Percentiles rank a stretch among this genome's conserved stretches.
Conservation (phyloP, 192 early-diverging fungal genomes). For the Coemansia sp. region DNA sequence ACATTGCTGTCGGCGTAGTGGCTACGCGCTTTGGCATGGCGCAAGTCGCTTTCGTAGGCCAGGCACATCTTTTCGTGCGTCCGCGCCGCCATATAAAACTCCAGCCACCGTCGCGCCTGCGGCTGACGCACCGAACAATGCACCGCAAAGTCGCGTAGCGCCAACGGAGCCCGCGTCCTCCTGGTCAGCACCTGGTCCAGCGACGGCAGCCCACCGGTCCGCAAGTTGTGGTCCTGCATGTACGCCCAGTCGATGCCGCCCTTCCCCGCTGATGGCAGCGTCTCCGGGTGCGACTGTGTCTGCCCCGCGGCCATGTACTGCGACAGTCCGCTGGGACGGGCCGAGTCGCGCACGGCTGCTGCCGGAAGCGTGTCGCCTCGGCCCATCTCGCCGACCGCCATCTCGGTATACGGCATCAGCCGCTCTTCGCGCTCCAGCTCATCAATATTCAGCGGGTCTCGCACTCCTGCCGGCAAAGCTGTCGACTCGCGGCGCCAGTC, state of each 20-base stretch:
- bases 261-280: too few species aligned
- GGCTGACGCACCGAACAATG: conserved; percentile 50
- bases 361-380: too few species aligned
- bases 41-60: conserved; percentile 45
- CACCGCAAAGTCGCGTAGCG: conserved; percentile 48
- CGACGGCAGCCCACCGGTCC: conserved; percentile 46
- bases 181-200: conserved; percentile 49
- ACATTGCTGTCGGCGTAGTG: conserved; percentile 32
- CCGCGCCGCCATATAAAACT: conserved; percentile 50
- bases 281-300: not conserved
- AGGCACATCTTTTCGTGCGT: conserved; percentile 50
- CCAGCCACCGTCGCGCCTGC: conserved; percentile 49
- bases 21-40: conserved; percentile 46
- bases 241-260: conserved; percentile 44
- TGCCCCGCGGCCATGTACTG: not conserved
- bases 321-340: conserved; percentile 1
- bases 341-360: not conserved
- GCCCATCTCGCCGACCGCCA: conserved; percentile 33
- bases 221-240: conserved; percentile 51
- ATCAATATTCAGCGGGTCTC: conserved; percentile 47
- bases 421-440: conserved; percentile 49
- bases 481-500: conserved; percentile 44
- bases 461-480: conserved; percentile 34
- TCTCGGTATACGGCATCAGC: conserved; percentile 40
- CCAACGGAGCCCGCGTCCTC: conserved; percentile 38